Base-by-base conservation (phyloP, 441 rosid species). In the Bruguiera hainesii region DNA sequence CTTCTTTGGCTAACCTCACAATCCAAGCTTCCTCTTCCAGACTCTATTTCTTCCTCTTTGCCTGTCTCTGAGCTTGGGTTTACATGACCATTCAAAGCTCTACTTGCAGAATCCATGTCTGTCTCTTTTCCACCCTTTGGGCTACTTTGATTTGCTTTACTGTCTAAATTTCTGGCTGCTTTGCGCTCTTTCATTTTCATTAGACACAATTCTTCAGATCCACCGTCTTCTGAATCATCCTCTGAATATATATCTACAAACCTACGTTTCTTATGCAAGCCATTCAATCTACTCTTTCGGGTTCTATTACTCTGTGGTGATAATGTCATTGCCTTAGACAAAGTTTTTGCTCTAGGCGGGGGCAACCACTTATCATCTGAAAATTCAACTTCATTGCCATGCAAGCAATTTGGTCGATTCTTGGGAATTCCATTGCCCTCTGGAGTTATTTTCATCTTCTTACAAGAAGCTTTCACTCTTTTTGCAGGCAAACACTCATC, bases 231-330 rank as follows among this genome's bases (percentile, higher is more conserved):
- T 19, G 73, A 67, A 50, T 67, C 83, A 61, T 57, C 64, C 5
- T 42, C 70, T 16, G 4, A 55, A 58, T 55, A 53, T 64, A 66
- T 64, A 63, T 42, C 74, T 60, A 29, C 20, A 39, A 48, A 59
- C 65, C 56, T 42, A 20, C 21, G 50, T 60, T 67, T 58, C 71
- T 42, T 64, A 39, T 62, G 59, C 26, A 68, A 10, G 51, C 48
- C 62, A 62, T 60, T 72, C 26, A 71, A 58, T 26, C 13, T 73
- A 74, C 61, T 75, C 71, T 62, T 79, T 20, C 77, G 75, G 55
- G 51, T 48, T 23, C 67, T 63, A 60, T 28, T 68, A 62, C 51
- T 31, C 30, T 60, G 69, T 2, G 6, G 42, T 25, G 61, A 37
- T 10, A 49, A 1, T 50, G 64, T 83, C 31, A 68, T 39, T 57